Evolutionary conservation across 2,329 filamentous ascomycete genomes (phyloP).

Genomic region (Leptographium lundbergii): DNA sequence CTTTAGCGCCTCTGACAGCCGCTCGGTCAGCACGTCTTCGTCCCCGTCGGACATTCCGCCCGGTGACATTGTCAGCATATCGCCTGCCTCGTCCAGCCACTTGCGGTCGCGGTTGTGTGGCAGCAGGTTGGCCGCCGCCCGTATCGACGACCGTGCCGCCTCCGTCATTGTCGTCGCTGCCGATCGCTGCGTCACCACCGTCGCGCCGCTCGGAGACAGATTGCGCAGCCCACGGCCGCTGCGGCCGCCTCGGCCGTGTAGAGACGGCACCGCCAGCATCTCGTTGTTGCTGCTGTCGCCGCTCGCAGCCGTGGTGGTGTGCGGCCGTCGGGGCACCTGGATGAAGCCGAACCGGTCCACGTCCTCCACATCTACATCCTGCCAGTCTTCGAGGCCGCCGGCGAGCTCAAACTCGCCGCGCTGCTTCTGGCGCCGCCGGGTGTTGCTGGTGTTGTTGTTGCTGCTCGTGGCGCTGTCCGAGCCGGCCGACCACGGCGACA

Average conservation of each 20-base stretch:
- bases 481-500: neutral
- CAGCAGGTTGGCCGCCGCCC: conserved; percentile 45
- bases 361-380: conserved; percentile 46
- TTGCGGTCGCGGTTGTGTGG: conserved; percentile 49
- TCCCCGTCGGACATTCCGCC: conserved; percentile 37
- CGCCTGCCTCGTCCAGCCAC: conserved; percentile 52
- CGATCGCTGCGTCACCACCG: conserved; percentile 39
- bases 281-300: neutral
- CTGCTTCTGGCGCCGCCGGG: neutral
- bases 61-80: conserved; percentile 49
- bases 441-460: neutral
- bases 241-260: neutral
- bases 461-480: neutral
- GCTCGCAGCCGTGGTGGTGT: conserved; percentile 14
- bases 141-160: conserved; percentile 41
- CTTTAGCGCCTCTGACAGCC: conserved; percentile 41
- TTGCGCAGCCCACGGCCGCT: neutral
- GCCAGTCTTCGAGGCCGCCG: conserved; percentile 54
- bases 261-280: neutral
- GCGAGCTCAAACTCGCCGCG: conserved; percentile 34
- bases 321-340: conserved; percentile 21
- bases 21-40: conserved; percentile 42
- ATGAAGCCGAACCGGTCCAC: conserved; percentile 62
- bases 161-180: conserved; percentile 12
- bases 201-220: conserved; percentile 15